phyloP scores from a whole-genome alignment of 495 filamentous ascomycete genomes.

The Niebla homalea region DNA sequence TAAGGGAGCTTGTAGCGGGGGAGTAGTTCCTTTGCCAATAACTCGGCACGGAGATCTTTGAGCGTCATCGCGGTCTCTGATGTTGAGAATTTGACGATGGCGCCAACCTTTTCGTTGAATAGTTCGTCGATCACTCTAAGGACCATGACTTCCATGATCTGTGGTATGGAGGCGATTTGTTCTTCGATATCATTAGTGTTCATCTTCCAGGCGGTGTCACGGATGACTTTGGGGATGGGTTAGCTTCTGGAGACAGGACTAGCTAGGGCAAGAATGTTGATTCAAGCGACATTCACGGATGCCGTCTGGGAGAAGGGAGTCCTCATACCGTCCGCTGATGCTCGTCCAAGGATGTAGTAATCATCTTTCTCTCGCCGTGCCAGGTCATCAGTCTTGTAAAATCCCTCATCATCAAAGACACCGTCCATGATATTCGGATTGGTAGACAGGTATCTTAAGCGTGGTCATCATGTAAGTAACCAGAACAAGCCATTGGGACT shows the following conservation, averaged over 20 bases:
- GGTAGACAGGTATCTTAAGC: background rate
- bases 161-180: constrained; percentile 26
- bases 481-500: too few species aligned
- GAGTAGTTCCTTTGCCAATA: background rate
- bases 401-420: constrained; percentile 23
- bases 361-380: constrained; percentile 31
- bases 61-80: background rate
- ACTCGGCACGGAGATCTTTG: background rate
- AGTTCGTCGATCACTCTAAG: constrained; percentile 21
- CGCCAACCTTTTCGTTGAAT: background rate
- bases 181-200: constrained; percentile 32
- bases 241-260: too few species aligned
- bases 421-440: background rate
- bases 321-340: constrained; percentile 21
- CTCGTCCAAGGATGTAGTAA: constrained; percentile 37
- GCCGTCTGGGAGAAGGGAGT: background rate
- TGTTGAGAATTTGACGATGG: background rate
- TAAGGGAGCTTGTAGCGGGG: background rate
- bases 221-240: constrained; percentile 23
- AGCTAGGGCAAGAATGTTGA: too few species aligned
- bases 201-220: constrained; percentile 34
- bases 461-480: background rate
- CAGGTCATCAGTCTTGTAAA: constrained; percentile 37
- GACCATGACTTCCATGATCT: constrained; percentile 32
- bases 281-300: background rate